phyloP scores from a whole-genome alignment of 2,329 filamentous ascomycete genomes.

The Fusarium agapanthi region DNA sequence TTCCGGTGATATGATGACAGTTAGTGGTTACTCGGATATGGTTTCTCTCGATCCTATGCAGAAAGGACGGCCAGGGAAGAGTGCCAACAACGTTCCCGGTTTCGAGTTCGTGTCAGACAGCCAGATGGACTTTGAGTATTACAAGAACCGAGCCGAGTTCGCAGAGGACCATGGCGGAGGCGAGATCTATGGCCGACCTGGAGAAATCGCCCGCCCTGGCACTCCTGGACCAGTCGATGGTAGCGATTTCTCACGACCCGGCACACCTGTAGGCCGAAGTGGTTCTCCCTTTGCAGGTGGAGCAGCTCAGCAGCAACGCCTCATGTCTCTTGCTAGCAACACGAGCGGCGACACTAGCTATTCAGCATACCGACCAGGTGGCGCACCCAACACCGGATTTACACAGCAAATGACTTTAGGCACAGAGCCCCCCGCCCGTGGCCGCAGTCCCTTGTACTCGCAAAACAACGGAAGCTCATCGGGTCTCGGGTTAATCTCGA shows the following conservation, averaged over 20 bases:
- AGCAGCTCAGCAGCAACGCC: slow-evolving; percentile 36
- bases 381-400: slow-evolving; percentile 28
- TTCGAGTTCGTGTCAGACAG: slow-evolving; percentile 92
- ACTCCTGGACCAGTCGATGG: slow-evolving; percentile 65
- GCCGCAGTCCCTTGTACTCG: slow-evolving; percentile 59
- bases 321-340: slow-evolving; percentile 38
- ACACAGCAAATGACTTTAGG: slow-evolving; percentile 36
- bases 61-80: slow-evolving; percentile 58
- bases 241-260: slow-evolving; percentile 59
- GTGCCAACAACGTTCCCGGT: slow-evolving; percentile 63
- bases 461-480: slow-evolving; percentile 63
- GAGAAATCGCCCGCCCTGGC: slow-evolving; percentile 67
- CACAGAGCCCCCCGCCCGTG: slow-evolving; percentile 43
- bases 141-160: slow-evolving; percentile 90
- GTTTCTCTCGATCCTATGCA: slow-evolving; percentile 84
- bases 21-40: slow-evolving; percentile 83
- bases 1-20: slow-evolving; percentile 63
- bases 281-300: slow-evolving; percentile 48
- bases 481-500: slow-evolving; percentile 61
- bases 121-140: slow-evolving; percentile 89
- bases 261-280: slow-evolving; percentile 52
- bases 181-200: slow-evolving; percentile 67
- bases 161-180: slow-evolving; percentile 86
- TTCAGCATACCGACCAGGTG: slow-evolving; percentile 38
- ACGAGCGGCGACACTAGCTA: slow-evolving; percentile 45